Conservation (phyloP, 371 early-diverging fungal species). For the Saksenaea vasiformis region DNA sequence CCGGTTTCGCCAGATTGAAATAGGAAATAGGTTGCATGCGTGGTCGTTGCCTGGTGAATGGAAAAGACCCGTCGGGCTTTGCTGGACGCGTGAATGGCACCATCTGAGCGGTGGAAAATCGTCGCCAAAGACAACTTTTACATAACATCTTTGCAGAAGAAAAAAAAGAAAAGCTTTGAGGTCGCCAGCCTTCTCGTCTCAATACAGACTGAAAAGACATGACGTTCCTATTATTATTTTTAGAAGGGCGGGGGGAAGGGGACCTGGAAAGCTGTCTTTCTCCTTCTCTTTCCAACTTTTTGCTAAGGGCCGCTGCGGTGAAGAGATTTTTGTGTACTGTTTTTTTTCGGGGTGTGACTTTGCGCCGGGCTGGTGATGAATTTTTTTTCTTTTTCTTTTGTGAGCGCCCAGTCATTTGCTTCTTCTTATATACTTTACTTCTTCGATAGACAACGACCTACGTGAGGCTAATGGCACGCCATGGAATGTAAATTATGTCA, state of each 20-base stretch:
- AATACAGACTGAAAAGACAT: slow-evolving; percentile 36
- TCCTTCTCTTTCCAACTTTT: too few species aligned
- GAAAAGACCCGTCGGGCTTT: slow-evolving; percentile 3
- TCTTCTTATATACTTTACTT: too few species aligned
- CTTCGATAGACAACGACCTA: too few species aligned
- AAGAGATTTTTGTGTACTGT: too few species aligned
- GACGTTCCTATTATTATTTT: background rate
- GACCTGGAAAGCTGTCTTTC: background rate
- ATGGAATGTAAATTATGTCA: too few species aligned
- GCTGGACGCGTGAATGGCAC: background rate
- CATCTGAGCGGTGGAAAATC: slow-evolving; percentile 9
- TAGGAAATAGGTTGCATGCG: slow-evolving; percentile 1
- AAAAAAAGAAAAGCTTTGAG: slow-evolving; percentile 26
- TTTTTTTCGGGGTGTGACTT: too few species aligned
- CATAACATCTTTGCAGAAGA: slow-evolving; percentile 28
- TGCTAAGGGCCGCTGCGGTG: too few species aligned
- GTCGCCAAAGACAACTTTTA: slow-evolving; percentile 34
- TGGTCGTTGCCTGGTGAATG: background rate
- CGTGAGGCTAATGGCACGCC: too few species aligned
- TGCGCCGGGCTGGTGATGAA: too few species aligned
- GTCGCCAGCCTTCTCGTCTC: slow-evolving; percentile 35
- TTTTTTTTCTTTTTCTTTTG: too few species aligned
- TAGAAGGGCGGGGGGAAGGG: background rate
- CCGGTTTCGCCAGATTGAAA: background rate
- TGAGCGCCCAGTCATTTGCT: too few species aligned